Conservation (phyloP, 164 flowering plant species). For the Macadamia integrifolia region DNA sequence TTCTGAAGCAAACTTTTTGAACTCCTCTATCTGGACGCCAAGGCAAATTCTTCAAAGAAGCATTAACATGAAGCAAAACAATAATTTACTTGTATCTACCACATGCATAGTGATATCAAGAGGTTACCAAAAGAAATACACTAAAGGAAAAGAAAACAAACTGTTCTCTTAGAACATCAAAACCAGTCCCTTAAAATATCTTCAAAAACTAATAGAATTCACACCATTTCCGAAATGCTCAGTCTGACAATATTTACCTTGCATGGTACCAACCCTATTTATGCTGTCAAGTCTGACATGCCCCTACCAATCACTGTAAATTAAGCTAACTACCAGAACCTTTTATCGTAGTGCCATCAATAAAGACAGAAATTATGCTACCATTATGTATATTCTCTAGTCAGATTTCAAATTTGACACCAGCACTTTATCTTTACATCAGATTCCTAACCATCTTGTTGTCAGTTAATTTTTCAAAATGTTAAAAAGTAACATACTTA, state of each 20-base stretch:
- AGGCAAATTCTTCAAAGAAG: not conserved
- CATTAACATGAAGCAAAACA: not conserved
- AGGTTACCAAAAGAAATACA: not conserved
- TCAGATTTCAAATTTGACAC: not conserved
- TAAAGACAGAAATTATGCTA: not conserved
- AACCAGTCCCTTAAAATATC: not conserved
- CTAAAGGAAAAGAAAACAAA: not conserved
- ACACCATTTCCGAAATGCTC: too few relatives aligned
- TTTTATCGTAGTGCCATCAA: not conserved
- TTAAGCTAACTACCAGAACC: not conserved
- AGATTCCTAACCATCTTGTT: too few relatives aligned
- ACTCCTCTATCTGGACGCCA: conserved; percentile 64
- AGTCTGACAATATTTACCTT: too few relatives aligned
- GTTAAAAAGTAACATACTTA: too few relatives aligned
- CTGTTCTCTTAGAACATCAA: not conserved
- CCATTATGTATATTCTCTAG: not conserved
- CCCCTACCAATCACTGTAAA: too few relatives aligned
- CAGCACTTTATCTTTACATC: not conserved
- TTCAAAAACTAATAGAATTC: too few relatives aligned
- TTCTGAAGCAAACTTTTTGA: conserved; percentile 80
- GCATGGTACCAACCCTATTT: too few relatives aligned
- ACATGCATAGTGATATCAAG: not conserved
- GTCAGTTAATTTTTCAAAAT: not conserved
- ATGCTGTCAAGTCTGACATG: too few relatives aligned
- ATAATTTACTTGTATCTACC: not conserved